Evolutionary conservation across 805 yeast genomes (phyloP).

Genomic region (Candida ficus): DNA sequence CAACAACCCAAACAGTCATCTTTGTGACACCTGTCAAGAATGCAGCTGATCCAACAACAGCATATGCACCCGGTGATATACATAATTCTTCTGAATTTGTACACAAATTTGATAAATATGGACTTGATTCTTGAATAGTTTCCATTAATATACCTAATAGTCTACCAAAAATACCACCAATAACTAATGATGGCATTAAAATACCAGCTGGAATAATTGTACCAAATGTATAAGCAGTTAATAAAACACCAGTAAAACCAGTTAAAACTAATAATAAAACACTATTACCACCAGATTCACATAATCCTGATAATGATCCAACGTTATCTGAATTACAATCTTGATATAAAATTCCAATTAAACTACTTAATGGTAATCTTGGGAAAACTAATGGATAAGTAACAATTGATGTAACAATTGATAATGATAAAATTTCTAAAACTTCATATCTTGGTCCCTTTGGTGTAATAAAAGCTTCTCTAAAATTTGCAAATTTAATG

Average conservation of each 20-base stretch:
- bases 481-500: conserved; percentile 33
- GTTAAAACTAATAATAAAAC: conserved; percentile 14
- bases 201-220: conserved; percentile 65
- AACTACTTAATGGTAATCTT: conserved; percentile 48
- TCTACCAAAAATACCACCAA: conserved; percentile 60
- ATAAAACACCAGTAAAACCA: conserved; percentile 44
- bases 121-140: conserved; percentile 36
- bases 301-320: conserved; percentile 25
- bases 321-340: conserved; percentile 43
- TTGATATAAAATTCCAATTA: conserved; percentile 58
- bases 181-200: conserved; percentile 54
- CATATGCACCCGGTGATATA: conserved; percentile 82
- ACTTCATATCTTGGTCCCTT: conserved; percentile 29
- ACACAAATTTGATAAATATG: conserved; percentile 33
- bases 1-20: conserved; percentile 75
- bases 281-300: conserved; percentile 14
- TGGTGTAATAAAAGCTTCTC: conserved; percentile 22
- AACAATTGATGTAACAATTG: conserved; percentile 46
- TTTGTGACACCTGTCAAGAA: conserved; percentile 77
- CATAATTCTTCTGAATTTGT: conserved; percentile 43
- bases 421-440: conserved; percentile 44
- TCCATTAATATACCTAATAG: conserved; percentile 49
- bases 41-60: conserved; percentile 84
- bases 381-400: conserved; percentile 53
- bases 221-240: conserved; percentile 70